These are phyloP conservation scores for Mortierella sp. DNA, from an alignment of 371 early-diverging fungal species.

Conservation along the genomic window DNA sequence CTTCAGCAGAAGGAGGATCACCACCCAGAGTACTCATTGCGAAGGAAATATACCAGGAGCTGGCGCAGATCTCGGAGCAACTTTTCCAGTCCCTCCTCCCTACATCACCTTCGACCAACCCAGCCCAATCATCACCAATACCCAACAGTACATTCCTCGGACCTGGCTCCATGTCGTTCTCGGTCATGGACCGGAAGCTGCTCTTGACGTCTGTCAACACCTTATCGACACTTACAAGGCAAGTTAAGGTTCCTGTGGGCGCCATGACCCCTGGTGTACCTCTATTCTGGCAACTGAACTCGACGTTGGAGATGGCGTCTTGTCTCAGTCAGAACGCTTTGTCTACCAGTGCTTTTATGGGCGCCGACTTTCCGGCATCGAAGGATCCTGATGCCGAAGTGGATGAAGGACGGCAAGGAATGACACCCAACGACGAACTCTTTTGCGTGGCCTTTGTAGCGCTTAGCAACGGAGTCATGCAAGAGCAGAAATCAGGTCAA, in stretches of 20 bases:
- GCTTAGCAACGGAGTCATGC: constrained; percentile 30
- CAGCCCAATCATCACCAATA: constrained; percentile 6
- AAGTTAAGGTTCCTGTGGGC: constrained; percentile 32
- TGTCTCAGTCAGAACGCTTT: constrained; percentile 35
- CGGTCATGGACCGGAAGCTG: constrained; percentile 36
- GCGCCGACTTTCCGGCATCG: constrained; percentile 19
- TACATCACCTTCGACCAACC: constrained; percentile 13
- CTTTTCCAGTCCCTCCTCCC: constrained; percentile 35
- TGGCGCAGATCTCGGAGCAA: constrained; percentile 23
- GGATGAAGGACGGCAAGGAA: constrained; percentile 21
- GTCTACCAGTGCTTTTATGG: constrained; percentile 32
- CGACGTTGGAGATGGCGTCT: constrained; percentile 24
- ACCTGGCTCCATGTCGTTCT: constrained; percentile 35
- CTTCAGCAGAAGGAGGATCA: neutral
- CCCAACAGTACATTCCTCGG: constrained; percentile 37
- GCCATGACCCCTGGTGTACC: constrained; percentile 8
- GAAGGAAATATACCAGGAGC: constrained; percentile 46
- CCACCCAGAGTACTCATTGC: constrained; percentile 29
- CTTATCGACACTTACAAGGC: constrained; percentile 23
- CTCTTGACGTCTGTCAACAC: constrained; percentile 25
- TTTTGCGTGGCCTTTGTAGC: constrained; percentile 33
- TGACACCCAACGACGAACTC: constrained; percentile 46
- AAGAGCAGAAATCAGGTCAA: constrained; percentile 28
- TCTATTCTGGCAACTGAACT: constrained; percentile 36
- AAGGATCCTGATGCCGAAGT: neutral